Evolutionary conservation across 768 basidiomycete species (phyloP).

Genomic region (Dictyophora rubrovolvata): DNA sequence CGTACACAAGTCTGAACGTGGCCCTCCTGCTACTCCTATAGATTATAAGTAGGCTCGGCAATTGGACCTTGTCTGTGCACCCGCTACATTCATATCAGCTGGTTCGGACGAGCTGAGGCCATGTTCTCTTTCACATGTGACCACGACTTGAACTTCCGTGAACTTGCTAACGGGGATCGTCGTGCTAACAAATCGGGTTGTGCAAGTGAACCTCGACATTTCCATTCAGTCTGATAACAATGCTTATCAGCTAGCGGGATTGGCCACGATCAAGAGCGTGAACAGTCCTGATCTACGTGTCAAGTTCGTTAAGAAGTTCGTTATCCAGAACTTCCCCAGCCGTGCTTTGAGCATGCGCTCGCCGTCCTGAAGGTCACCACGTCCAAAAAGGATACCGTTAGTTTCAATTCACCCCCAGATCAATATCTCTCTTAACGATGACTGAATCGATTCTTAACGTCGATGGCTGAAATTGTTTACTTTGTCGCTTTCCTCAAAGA

Average conservation of each 20-base stretch:
- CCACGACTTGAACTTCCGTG: constrained; percentile 86
- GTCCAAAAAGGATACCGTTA: constrained; percentile 89
- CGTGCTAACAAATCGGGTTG: constrained; percentile 93
- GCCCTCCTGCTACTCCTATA: constrained; percentile 97
- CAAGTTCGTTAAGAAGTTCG: constrained; percentile 92
- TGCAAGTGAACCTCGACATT: too few species aligned
- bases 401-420: too few species aligned
- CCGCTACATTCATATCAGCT: constrained; percentile 96
- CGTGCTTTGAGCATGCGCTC: constrained; percentile 91
- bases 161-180: constrained; percentile 90
- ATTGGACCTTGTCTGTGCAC: constrained; percentile 96
- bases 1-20: constrained; percentile 62
- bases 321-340: constrained; percentile 90
- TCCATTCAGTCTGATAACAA: too few species aligned
- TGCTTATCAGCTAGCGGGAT: constrained; percentile 83
- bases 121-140: constrained; percentile 94
- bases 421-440: constrained; percentile 1
- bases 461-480: constrained; percentile 87
- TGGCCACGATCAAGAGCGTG: constrained; percentile 98
- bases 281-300: constrained; percentile 93
- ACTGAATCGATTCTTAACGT: constrained; percentile 85
- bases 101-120: constrained; percentile 96
- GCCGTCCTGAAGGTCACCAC: constrained; percentile 97
- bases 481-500: constrained; percentile 92
- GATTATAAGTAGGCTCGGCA: constrained; percentile 99